phyloP scores from a whole-genome alignment of 352 stramenopile genomes.

The Globisporangium emineosum region DNA sequence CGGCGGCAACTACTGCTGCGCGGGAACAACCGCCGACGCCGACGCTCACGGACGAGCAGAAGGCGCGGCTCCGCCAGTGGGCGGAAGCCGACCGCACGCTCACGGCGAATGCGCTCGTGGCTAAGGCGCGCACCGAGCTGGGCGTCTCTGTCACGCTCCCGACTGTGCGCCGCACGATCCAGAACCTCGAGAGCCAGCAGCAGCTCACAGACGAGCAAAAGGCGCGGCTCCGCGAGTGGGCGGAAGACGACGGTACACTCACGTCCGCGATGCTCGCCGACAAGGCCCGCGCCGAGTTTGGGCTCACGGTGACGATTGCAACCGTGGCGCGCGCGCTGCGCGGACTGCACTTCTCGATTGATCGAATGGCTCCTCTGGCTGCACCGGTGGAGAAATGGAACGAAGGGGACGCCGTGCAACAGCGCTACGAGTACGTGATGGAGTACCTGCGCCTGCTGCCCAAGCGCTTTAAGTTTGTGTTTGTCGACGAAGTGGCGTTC shows the following conservation, averaged over 20 bases:
- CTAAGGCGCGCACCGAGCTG: background rate
- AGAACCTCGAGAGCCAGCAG: background rate
- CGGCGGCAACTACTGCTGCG: background rate
- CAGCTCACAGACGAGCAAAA: constrained; percentile 2
- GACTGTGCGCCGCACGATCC: background rate
- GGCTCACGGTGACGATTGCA: background rate
- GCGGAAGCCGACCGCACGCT: constrained; percentile 2
- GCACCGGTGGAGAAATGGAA: background rate
- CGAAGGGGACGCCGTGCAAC: background rate
- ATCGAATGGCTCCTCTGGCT: background rate
- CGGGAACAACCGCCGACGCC: background rate
- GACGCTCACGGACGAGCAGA: constrained; percentile 1
- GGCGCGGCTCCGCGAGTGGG: constrained; percentile 2
- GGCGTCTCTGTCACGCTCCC: background rate
- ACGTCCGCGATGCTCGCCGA: background rate
- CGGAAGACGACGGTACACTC: background rate
- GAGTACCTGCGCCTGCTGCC: constrained; percentile 4
- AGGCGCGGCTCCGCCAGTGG: background rate
- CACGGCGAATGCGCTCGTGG: background rate
- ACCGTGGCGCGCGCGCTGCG: background rate
- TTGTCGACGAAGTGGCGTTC: background rate
- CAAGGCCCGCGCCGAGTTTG: background rate
- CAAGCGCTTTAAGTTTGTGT: constrained; percentile 4
- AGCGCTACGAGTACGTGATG: constrained; percentile 1
- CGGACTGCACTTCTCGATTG: constrained; percentile 3